Base-by-base conservation (phyloP, 345 rosid species). In the Viola odorata region DNA sequence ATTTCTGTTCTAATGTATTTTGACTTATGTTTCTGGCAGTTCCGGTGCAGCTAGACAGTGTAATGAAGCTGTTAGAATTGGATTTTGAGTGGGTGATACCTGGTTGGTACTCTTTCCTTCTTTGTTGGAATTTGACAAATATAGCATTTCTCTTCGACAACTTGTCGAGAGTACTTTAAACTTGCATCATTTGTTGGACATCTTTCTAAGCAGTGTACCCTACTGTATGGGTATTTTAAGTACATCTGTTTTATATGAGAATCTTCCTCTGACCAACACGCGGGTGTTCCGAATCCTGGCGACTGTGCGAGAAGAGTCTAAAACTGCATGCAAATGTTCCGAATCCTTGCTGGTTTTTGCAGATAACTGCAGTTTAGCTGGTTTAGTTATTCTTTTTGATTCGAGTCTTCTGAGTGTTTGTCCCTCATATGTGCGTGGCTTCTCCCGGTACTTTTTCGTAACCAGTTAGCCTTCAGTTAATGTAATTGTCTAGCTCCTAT, bases 41-140 rank as follows among this genome's bases (percentile, higher is more conserved):
- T 63, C 52, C 58, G 8, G n/a, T 39, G 65, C 82, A 75, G 71
- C 13, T 72, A 50, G 45, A 72, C 39, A 75, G 75, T 37, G 75
- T 78, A 13, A 7, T 53, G 37, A 75, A 66, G 62, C 41, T 78
- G 70, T 39, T 73, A 49, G 73, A 53, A 12, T 45, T 69, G 37
- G 71, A 78, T 41, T 75, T 78, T 75, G 50, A 58, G 59, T 72
- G 80, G 80, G 69, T 75, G 7, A 15, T 78, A 60, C 82, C 82
- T 53, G 80, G 82, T 78, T 14, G 17, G 76, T 70, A 9, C 47
- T 32, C 10, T 6, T 41, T 41, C 23, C 32, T 11, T 42, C 12
- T 45, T 13, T 45, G 49, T 9, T 3, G 13, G 11, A 45, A 12
- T n/a, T 2, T 49, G 52, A 12, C 23, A 2, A 49, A n/a, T 0